These are phyloP conservation scores for Saksenaea vasiformis DNA, from an alignment of 371 early-diverging fungal species.

Conservation along the genomic window DNA sequence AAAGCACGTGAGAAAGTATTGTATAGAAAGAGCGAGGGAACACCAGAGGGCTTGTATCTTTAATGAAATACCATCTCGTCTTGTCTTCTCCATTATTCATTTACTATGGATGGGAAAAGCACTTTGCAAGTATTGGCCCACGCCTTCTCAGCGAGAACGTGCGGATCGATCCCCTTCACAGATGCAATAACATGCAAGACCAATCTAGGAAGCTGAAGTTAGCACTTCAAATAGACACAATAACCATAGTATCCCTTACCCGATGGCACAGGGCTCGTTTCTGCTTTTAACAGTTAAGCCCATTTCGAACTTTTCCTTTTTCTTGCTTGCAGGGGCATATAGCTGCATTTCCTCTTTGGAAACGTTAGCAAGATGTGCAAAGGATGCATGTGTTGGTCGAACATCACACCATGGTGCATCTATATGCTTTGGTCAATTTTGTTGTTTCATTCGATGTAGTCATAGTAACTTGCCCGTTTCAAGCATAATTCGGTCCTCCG, in stretches of 20 bases:
- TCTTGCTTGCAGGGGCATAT: conserved; percentile 53
- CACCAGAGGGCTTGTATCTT: conserved; percentile 95
- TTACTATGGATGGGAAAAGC: conserved; percentile 57
- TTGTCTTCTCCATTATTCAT: conserved; percentile 60
- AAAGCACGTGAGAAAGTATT: conserved; percentile 99
- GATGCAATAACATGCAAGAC: conserved; percentile 63
- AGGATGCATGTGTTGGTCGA: conserved; percentile 85
- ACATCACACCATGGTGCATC: conserved; percentile 97
- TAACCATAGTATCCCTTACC: conserved; percentile 40
- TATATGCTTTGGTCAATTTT: not conserved
- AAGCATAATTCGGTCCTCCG: conserved; percentile 83
- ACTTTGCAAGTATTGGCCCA: conserved; percentile 63
- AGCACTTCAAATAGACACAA: not conserved
- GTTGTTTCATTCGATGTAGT: not conserved
- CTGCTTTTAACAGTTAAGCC: conserved; percentile 81
- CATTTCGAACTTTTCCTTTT: conserved; percentile 76
- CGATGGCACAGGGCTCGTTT: conserved; percentile 84
- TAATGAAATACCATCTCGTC: conserved; percentile 64
- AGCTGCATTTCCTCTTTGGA: conserved; percentile 29
- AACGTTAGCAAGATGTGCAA: conserved; percentile 51
- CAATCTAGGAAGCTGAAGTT: conserved; percentile 34
- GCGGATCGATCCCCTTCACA: conserved; percentile 49
- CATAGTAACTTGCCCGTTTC: conserved; percentile 74
- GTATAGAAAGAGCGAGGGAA: conserved; percentile 98
- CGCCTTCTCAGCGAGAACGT: conserved; percentile 54